Evolutionary conservation across 768 basidiomycete species (phyloP).

Genomic region (Serendipita sp.): DNA sequence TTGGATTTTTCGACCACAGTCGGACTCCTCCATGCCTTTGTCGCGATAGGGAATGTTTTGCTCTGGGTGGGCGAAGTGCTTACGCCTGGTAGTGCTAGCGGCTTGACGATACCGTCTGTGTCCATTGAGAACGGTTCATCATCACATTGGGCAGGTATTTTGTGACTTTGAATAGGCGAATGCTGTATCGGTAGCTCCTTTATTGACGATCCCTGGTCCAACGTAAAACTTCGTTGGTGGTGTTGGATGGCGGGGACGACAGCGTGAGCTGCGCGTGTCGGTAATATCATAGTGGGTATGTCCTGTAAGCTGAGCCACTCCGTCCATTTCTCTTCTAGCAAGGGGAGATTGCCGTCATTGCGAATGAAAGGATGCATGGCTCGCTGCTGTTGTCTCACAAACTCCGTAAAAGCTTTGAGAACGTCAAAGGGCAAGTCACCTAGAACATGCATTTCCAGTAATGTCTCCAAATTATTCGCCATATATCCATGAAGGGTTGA

Average conservation of each 20-base stretch:
- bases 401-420: conserved; percentile 48
- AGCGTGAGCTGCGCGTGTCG: conserved; percentile 13
- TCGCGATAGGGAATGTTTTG: conserved; percentile 9
- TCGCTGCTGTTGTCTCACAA: conserved; percentile 42
- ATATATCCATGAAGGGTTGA: conserved; percentile 66
- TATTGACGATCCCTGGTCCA: background rate
- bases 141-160: conserved; percentile 22
- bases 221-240: background rate
- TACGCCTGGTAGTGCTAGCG: conserved; percentile 10
- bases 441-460: conserved; percentile 67
- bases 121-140: conserved; percentile 18
- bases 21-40: conserved; percentile 21
- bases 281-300: conserved; percentile 41
- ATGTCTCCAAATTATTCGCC: conserved; percentile 66
- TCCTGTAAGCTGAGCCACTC: conserved; percentile 63
- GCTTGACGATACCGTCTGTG: conserved; percentile 29
- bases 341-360: conserved; percentile 33
- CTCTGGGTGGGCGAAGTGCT: conserved; percentile 13
- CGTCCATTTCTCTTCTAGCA: conserved; percentile 42
- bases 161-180: conserved; percentile 16
- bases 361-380: conserved; percentile 53
- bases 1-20: conserved; percentile 41
- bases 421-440: conserved; percentile 55
- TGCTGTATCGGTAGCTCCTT: background rate
- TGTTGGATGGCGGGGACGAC: background rate